Conservation (phyloP, 306 rosid genomes). For the Rosa rugosa region DNA sequence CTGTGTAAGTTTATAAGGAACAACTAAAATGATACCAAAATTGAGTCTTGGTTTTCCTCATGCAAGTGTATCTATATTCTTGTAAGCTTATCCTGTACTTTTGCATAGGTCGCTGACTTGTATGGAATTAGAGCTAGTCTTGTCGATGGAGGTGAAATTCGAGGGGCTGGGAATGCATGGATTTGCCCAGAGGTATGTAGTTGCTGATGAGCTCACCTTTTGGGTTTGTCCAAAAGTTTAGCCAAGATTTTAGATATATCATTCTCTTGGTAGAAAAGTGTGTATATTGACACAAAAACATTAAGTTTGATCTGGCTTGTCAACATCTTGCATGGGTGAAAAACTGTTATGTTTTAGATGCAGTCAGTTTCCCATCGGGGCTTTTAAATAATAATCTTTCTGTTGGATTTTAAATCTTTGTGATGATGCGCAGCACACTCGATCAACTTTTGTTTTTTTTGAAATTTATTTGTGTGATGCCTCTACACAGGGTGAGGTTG, state of each 20-base stretch:
- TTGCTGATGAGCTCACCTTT: conserved; percentile 21
- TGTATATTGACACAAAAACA: not conserved
- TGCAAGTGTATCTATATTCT: conserved; percentile 27
- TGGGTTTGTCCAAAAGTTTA: conserved; percentile 15
- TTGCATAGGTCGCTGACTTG: conserved; percentile 82
- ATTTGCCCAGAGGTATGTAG: conserved; percentile 85
- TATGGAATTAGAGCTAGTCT: conserved; percentile 93
- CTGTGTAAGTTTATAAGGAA: conserved; percentile 61
- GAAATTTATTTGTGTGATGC: conserved; percentile 22
- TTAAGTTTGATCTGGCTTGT: not conserved
- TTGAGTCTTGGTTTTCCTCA: not conserved
- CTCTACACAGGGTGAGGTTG: conserved; percentile 71
- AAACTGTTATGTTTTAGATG: conserved; percentile 2
- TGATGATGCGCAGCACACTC: not conserved
- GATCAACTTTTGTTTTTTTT: not conserved
- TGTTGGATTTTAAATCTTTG: conserved; percentile 2
- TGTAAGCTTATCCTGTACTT: conserved; percentile 26
- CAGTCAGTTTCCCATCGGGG: not conserved
- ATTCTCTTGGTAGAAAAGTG: not conserved
- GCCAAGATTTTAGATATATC: conserved; percentile 12
- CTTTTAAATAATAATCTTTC: conserved; percentile 5
- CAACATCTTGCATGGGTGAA: conserved; percentile 14
- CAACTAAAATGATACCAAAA: conserved; percentile 17
- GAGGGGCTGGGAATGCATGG: conserved; percentile 99
- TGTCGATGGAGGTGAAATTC: conserved; percentile 97